Percentiles rank a stretch among this genome's conserved stretches.
Conservation (phyloP, 495 filamentous ascomycete species). For the Penicillium daleae region DNA sequence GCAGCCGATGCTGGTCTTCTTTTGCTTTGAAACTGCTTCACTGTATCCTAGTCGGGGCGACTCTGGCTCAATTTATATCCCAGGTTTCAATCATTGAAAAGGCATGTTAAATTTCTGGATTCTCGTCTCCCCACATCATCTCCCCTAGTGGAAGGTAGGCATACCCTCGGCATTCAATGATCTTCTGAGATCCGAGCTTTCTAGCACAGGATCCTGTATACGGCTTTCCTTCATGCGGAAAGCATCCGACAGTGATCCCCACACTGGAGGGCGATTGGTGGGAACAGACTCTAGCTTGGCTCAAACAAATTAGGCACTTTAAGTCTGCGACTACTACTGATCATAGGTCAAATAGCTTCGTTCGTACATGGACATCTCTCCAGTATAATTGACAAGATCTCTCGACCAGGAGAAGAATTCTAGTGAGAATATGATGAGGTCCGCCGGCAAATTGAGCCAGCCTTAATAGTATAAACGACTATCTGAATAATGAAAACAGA, state of each 20-base stretch:
- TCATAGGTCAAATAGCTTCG: not conserved
- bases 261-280: not conserved
- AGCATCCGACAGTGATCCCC: not conserved
- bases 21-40: not conserved
- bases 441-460: not conserved
- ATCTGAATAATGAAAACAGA: not conserved
- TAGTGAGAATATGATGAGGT: not conserved
- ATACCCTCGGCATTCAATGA: slow-evolving; percentile 7
- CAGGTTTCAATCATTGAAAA: not conserved
- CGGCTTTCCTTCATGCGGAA: not conserved
- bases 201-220: not conserved
- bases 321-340: not conserved
- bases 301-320: not conserved
- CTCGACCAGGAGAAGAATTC: not conserved
- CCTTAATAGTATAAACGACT: not conserved
- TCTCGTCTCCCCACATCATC: slow-evolving; percentile 7
- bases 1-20: not conserved
- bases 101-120: not conserved
- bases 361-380: not conserved
- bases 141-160: no score
- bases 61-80: slow-evolving; percentile 4
- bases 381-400: not conserved
- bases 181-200: not conserved
- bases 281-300: not conserved
- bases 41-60: not conserved